A percentile compares a stretch with the other conserved stretches of the same genome.
Conservation (phyloP, 1,139 yeast species). For the Wickerhamomyces sp. region DNA sequence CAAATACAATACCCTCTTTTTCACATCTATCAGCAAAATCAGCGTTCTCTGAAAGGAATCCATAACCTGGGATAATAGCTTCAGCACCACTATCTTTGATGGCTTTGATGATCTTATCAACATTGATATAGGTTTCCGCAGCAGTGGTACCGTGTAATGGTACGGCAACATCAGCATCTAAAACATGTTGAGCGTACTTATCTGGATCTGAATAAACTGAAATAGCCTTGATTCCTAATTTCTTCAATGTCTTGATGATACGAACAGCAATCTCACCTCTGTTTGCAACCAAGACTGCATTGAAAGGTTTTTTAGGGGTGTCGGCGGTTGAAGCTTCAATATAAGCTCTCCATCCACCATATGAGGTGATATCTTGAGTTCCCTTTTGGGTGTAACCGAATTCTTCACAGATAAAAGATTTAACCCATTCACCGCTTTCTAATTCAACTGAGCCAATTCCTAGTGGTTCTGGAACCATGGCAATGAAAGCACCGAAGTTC, state of each 20-base stretch:
- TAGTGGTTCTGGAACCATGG: conserved; percentile 89
- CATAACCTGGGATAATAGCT: conserved; percentile 96
- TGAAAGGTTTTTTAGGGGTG: conserved; percentile 53
- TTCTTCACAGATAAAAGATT: conserved; percentile 93
- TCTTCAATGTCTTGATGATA: conserved; percentile 81
- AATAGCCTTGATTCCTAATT: conserved; percentile 69
- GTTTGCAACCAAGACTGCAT: conserved; percentile 86
- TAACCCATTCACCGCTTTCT: conserved; percentile 73
- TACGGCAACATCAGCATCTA: conserved; percentile 74
- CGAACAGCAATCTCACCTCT: conserved; percentile 98
- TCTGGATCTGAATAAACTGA: conserved; percentile 92
- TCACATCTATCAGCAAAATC: conserved; percentile 88
- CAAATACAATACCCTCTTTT: conserved; percentile 79
- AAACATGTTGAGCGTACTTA: conserved; percentile 80
- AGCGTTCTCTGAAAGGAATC: conserved; percentile 93
- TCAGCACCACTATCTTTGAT: conserved; percentile 81
- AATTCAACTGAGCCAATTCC: conserved; percentile 92
- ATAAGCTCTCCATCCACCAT: conserved; percentile 85
- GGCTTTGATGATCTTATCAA: conserved; percentile 79
- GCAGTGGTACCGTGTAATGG: conserved; percentile 79
- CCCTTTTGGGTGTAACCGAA: conserved; percentile 68
- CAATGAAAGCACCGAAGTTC: conserved; percentile 72
- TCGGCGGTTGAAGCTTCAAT: conserved; percentile 33
- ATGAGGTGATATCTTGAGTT: conserved; percentile 70
- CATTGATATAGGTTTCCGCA: conserved; percentile 82